Evolutionary conservation across 805 yeast species (phyloP).

Genomic region (Suhomyces prunicola): DNA sequence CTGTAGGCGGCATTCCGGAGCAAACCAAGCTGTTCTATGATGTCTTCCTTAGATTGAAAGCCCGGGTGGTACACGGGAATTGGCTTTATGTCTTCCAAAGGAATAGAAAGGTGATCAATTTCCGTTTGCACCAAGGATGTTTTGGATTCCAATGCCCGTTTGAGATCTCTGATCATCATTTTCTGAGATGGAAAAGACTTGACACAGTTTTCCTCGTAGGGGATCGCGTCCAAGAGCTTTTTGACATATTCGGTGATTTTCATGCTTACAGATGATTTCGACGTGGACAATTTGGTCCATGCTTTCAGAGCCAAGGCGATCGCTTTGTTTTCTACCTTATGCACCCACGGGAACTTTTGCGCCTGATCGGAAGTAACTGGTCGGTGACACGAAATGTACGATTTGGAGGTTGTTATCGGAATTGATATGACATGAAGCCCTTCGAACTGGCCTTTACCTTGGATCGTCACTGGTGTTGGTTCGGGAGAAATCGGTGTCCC

Average conservation of each 20-base stretch:
- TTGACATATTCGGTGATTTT: slow-evolving; percentile 54
- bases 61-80: slow-evolving; percentile 40
- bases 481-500: background rate
- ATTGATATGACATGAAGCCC: slow-evolving; percentile 58
- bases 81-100: slow-evolving; percentile 31
- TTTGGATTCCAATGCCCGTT: slow-evolving; percentile 12
- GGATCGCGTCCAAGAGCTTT: slow-evolving; percentile 55
- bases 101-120: slow-evolving; percentile 23
- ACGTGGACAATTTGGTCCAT: slow-evolving; percentile 61
- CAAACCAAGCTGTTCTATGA: slow-evolving; percentile 37
- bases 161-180: slow-evolving; percentile 52
- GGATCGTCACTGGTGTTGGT: background rate
- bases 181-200: slow-evolving; percentile 70
- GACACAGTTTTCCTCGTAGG: slow-evolving; percentile 78
- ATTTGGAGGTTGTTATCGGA: slow-evolving; percentile 63
- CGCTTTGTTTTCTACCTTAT: slow-evolving; percentile 44
- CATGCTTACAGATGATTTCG: slow-evolving; percentile 55
- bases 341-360: slow-evolving; percentile 28
- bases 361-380: slow-evolving; percentile 26
- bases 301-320: slow-evolving; percentile 49
- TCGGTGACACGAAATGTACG: slow-evolving; percentile 64
- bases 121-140: slow-evolving; percentile 22
- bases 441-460: background rate
- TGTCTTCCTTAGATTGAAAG: slow-evolving; percentile 29
- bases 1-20: slow-evolving; percentile 45